Evolutionary conservation across 2,329 filamentous ascomycete genomes (phyloP).

Genomic region (Xylariaceae sp.): DNA sequence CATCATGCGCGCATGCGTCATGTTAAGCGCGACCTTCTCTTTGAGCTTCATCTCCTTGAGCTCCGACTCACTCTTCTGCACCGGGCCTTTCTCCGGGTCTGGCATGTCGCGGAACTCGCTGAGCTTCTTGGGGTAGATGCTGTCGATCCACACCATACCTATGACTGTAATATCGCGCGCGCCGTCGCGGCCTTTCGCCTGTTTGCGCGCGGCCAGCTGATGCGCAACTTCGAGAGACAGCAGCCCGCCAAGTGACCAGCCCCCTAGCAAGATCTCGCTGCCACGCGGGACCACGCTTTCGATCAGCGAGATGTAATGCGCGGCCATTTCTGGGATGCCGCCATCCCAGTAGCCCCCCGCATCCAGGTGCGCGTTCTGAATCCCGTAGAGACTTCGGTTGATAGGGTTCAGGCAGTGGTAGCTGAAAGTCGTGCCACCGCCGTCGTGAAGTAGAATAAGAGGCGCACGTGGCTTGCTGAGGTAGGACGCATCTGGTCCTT

Average conservation of each 20-base stretch:
- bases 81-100: constrained; percentile 13
- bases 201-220: constrained; percentile 29
- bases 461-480: constrained; percentile 30
- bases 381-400: constrained; percentile 46
- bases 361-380: constrained; percentile 50
- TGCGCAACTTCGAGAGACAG: constrained; percentile 47
- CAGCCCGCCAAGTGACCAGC: constrained; percentile 53
- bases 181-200: not conserved
- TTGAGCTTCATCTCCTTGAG: constrained; percentile 23
- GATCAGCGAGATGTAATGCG: constrained; percentile 44
- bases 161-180: constrained; percentile 32
- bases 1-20: constrained; percentile 29
- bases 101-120: constrained; percentile 12
- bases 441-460: constrained; percentile 56
- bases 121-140: constrained; percentile 33
- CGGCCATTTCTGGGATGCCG: constrained; percentile 51
- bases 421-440: constrained; percentile 55
- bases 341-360: constrained; percentile 44
- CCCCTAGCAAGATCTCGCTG: constrained; percentile 45
- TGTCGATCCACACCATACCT: constrained; percentile 52
- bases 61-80: constrained; percentile 19
- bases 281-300: constrained; percentile 30
- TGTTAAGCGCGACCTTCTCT: constrained; percentile 29
- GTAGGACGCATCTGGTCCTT: constrained; percentile 14
- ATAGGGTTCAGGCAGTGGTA: constrained; percentile 51